phyloP scores from a whole-genome alignment of 257 asterid genomes.

The Ajuga chamaepitys region DNA sequence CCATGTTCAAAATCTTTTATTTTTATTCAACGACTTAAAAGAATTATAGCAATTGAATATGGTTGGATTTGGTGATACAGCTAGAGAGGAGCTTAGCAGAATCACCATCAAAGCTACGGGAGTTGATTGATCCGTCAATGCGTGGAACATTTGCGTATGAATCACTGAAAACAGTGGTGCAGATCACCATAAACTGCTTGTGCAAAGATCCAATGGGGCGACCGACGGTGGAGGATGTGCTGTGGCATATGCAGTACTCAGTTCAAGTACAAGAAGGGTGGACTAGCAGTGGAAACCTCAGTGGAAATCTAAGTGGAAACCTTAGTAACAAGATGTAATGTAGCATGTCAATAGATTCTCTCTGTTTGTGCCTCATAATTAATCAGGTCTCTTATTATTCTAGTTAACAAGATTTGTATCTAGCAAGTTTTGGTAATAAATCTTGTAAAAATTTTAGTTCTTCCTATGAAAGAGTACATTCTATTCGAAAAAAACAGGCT shows the following conservation, averaged over 20 bases:
- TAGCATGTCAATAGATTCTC: background rate
- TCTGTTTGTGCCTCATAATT: slow-evolving; percentile 1
- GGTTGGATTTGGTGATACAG: slow-evolving; percentile 28
- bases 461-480: too few species aligned
- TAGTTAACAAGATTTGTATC: slow-evolving; percentile 11
- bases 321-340: slow-evolving; percentile 39
- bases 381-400: background rate
- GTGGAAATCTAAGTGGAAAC: slow-evolving; percentile 55
- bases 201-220: slow-evolving; percentile 50
- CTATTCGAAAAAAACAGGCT: too few species aligned
- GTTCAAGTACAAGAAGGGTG: slow-evolving; percentile 98
- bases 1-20: background rate
- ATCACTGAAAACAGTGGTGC: slow-evolving; percentile 70
- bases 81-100: slow-evolving; percentile 74
- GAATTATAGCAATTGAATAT: background rate
- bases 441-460: background rate
- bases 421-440: slow-evolving; percentile 13
- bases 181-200: slow-evolving; percentile 71
- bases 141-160: slow-evolving; percentile 84
- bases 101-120: slow-evolving; percentile 65
- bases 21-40: too few species aligned
- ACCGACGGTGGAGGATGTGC: slow-evolving; percentile 91
- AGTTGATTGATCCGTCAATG: slow-evolving; percentile 69
- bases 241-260: slow-evolving; percentile 98
- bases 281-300: slow-evolving; percentile 72